These are phyloP conservation scores for Globisporangium takayamanum DNA, from an alignment of 352 stramenopile species.

Conservation along the genomic window DNA sequence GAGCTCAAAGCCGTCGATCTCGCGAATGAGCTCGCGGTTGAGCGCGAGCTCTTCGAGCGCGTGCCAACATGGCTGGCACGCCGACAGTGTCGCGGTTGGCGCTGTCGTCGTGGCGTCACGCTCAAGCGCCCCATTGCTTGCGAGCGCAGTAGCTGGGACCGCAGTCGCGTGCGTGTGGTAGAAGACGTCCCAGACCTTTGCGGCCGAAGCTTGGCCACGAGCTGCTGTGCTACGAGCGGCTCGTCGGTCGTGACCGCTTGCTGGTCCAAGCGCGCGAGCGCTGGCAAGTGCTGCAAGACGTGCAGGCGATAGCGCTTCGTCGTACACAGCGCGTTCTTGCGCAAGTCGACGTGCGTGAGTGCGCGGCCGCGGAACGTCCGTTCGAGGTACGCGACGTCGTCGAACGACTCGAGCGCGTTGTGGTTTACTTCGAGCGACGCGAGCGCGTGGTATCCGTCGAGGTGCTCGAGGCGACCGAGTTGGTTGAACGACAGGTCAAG, in stretches of 20 bases:
- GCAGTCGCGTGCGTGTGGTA: slow-evolving; percentile 3
- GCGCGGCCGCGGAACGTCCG: slow-evolving; percentile 11
- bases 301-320: slow-evolving; percentile 68
- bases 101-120: slow-evolving; percentile 3
- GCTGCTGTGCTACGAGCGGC: slow-evolving; percentile 19
- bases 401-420: slow-evolving; percentile 58
- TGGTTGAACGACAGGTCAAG: slow-evolving; percentile 75
- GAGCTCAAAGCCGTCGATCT: slow-evolving; percentile 47
- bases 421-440: slow-evolving; percentile 45
- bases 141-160: too few relatives aligned
- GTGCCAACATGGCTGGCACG: slow-evolving; percentile 24
- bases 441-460: slow-evolving; percentile 31
- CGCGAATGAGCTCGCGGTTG: slow-evolving; percentile 47
- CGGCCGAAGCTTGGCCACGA: slow-evolving; percentile 43
- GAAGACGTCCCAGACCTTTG: slow-evolving; percentile 34
- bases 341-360: slow-evolving; percentile 46
- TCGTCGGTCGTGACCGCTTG: slow-evolving; percentile 41
- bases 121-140: background rate
- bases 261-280: slow-evolving; percentile 43
- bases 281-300: slow-evolving; percentile 40
- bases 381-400: slow-evolving; percentile 40
- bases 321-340: slow-evolving; percentile 58
- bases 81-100: background rate
- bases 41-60: slow-evolving; percentile 61
- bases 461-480: slow-evolving; percentile 32